These are phyloP conservation scores for Galerina marginata DNA, from an alignment of 768 basidiomycete genomes.

Conservation along the genomic window DNA sequence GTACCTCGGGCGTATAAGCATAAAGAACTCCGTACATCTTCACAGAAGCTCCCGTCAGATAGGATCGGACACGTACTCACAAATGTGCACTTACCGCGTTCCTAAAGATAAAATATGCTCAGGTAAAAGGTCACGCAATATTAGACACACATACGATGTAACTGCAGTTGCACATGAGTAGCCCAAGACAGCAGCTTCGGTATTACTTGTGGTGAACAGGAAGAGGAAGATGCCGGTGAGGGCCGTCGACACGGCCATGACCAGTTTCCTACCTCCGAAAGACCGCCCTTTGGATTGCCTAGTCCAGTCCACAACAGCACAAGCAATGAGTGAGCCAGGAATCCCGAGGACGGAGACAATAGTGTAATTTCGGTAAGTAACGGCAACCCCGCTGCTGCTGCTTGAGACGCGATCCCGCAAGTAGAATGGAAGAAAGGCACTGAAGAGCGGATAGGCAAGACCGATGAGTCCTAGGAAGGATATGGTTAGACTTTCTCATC, in stretches of 20 bases:
- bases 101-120: background rate
- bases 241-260: slow-evolving; percentile 1
- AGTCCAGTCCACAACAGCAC: slow-evolving; percentile 4
- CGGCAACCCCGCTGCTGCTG: background rate
- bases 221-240: background rate
- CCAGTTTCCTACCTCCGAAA: slow-evolving; percentile 1
- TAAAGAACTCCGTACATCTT: slow-evolving; percentile 8
- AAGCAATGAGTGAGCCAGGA: slow-evolving; percentile 1
- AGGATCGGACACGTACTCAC: background rate
- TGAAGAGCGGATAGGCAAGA: slow-evolving; percentile 1
- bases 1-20: slow-evolving; percentile 1
- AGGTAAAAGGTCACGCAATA: background rate
- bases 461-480: background rate
- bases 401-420: background rate
- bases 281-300: background rate
- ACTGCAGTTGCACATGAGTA: slow-evolving; percentile 2
- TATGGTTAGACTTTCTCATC: background rate
- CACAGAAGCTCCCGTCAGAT: background rate
- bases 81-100: background rate
- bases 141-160: background rate
- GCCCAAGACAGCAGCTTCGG: background rate
- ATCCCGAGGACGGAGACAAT: slow-evolving; percentile 4
- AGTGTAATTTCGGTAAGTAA: slow-evolving; percentile 5
- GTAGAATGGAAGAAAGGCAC: slow-evolving; percentile 1
- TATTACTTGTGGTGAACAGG: slow-evolving; percentile 1